phyloP scores from a whole-genome alignment of 331 rosid genomes.

The Cydonia oblonga region DNA sequence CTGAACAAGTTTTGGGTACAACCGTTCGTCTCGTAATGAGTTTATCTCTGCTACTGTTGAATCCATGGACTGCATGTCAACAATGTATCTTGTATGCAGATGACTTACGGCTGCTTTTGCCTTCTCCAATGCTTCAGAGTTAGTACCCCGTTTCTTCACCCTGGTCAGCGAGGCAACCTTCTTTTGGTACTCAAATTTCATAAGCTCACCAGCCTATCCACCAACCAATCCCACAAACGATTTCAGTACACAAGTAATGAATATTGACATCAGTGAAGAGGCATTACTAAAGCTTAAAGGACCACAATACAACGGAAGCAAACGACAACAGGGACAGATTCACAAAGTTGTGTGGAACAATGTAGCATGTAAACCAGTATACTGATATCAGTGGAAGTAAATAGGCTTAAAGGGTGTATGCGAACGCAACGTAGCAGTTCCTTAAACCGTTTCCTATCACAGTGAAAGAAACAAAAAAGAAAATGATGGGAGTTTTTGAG shows the following conservation, averaged over 20 bases:
- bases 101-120: conserved; percentile 85
- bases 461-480: not conserved
- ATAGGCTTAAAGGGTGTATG: not conserved
- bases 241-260: not conserved
- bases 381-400: not conserved
- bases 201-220: conserved; percentile 84
- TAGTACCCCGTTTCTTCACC: conserved; percentile 53
- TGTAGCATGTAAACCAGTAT: not conserved
- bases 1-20: conserved; percentile 77
- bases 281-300: not conserved
- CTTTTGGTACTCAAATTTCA: conserved; percentile 86
- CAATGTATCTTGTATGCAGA: conserved; percentile 93
- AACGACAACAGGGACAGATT: not conserved
- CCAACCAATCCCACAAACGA: conserved; percentile 9
- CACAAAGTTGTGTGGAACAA: not conserved
- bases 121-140: conserved; percentile 75
- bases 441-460: not conserved
- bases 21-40: conserved; percentile 69
- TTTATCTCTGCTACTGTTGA: conserved; percentile 86
- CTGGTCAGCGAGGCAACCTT: conserved; percentile 63
- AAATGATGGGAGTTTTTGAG: not conserved
- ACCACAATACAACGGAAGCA: not conserved
- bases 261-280: not conserved
- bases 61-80: conserved; percentile 98
- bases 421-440: not conserved